Conservation (phyloP, 139 green algal genomes). For the Desmodesmus armatus region DNA sequence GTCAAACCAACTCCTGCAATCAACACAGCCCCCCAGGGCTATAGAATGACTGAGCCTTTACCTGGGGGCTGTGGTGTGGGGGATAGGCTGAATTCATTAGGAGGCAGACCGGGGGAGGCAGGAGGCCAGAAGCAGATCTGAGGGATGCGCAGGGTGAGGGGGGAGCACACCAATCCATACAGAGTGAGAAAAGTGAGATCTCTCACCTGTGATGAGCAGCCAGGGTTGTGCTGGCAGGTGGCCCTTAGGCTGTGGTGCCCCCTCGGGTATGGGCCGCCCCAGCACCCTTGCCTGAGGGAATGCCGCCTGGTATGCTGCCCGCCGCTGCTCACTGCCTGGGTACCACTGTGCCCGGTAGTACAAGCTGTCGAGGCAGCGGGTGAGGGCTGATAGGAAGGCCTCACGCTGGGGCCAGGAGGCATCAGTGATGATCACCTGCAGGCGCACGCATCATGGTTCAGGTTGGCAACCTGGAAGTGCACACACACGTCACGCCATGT, state of each 20-base stretch:
- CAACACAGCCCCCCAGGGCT: no score
- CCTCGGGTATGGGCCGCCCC: conserved; percentile 20
- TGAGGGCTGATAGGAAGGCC: conserved; percentile 70
- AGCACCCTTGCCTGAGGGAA: conserved; percentile 59
- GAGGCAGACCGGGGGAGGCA: no score
- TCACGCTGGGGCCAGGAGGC: conserved; percentile 75
- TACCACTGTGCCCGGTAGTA: conserved; percentile 60
- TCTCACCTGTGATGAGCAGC: conserved; percentile 35
- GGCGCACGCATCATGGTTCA: background rate
- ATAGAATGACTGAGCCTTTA: no score
- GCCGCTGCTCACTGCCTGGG: conserved; percentile 5
- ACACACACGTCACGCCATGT: no score
- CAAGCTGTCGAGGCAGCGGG: conserved; percentile 47
- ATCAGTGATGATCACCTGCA: conserved; percentile 70
- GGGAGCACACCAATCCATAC: background rate
- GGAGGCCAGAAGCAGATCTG: no score
- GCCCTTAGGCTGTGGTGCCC: conserved; percentile 1
- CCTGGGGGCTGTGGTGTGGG: no score
- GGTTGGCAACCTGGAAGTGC: no score
- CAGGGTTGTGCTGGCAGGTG: conserved; percentile 15
- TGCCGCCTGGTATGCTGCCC: conserved; percentile 49
- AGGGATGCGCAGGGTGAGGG: background rate
- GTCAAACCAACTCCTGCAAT: no score
- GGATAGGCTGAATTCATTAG: no score
- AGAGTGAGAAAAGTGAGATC: no score